These are phyloP conservation scores for Fusarium newnesense DNA, from an alignment of 2,329 filamentous ascomycete genomes.

Conservation along the genomic window DNA sequence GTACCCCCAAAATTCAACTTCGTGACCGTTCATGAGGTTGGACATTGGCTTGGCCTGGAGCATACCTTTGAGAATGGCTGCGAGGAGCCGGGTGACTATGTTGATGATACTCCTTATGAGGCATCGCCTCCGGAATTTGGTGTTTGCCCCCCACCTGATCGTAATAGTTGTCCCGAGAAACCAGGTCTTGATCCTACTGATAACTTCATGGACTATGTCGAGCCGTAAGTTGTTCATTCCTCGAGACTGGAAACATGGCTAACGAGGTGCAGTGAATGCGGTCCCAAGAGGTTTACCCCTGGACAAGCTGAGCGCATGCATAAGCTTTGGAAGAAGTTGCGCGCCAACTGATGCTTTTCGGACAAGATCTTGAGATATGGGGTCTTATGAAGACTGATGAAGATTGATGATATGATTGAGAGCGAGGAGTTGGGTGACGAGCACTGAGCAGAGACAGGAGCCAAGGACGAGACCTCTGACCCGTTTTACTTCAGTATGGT, in stretches of 20 bases:
- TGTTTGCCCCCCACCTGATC: background rate
- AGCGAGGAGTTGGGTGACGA: background rate
- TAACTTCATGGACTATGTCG: slow-evolving; percentile 22
- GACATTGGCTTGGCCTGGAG: slow-evolving; percentile 24
- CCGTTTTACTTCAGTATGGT: background rate
- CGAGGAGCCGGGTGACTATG: slow-evolving; percentile 16
- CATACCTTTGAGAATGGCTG: slow-evolving; percentile 30
- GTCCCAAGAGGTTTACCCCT: slow-evolving; percentile 9
- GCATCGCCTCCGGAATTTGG: background rate
- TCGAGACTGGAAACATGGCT: background rate
- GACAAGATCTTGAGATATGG: too few relatives aligned
- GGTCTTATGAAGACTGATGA: too few relatives aligned
- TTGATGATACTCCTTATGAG: slow-evolving; percentile 24
- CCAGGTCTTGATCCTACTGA: slow-evolving; percentile 19
- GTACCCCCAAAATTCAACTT: background rate
- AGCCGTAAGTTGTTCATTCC: background rate
- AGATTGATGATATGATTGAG: background rate
- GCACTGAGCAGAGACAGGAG: background rate
- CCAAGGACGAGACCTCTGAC: rapidly evolving
- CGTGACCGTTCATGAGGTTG: slow-evolving; percentile 15
- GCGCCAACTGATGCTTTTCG: background rate
- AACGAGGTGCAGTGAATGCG: slow-evolving; percentile 1
- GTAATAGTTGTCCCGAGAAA: slow-evolving; percentile 17
- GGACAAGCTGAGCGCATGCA: slow-evolving; percentile 26
- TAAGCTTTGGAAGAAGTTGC: slow-evolving; percentile 21